Evolutionary conservation across 768 basidiomycete genomes (phyloP).

Genomic region (Mycena albidolilacea): DNA sequence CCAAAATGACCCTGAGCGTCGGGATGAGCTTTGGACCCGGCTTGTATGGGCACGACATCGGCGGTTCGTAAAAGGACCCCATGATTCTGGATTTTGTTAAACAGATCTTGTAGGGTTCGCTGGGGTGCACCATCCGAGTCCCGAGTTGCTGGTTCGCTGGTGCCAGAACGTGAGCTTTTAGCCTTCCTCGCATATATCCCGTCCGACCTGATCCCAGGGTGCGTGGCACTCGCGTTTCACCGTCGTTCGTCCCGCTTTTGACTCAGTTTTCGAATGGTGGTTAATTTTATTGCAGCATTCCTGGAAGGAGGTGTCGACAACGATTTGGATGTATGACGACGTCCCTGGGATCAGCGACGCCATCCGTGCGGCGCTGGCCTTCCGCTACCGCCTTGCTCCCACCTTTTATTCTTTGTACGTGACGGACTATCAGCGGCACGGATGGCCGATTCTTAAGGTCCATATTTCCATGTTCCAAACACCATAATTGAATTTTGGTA

Average conservation of each 20-base stretch:
- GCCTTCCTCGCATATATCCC: background rate
- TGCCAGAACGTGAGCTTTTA: constrained; percentile 36
- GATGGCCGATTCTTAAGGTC: constrained; percentile 40
- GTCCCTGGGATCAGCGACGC: constrained; percentile 36
- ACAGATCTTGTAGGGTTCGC: constrained; percentile 24
- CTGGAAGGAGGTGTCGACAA: constrained; percentile 40
- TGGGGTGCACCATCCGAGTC: constrained; percentile 38
- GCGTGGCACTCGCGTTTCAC: constrained; percentile 42
- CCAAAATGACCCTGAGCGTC: constrained; percentile 41
- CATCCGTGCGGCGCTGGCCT: constrained; percentile 30
- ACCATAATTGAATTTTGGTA: constrained; percentile 10
- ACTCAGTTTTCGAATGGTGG: background rate
- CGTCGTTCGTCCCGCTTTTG: constrained; percentile 28
- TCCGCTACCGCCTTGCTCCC: constrained; percentile 40
- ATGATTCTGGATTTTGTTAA: background rate
- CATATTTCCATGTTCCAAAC: background rate
- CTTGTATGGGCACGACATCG: constrained; percentile 40
- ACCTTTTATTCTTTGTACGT: constrained; percentile 41
- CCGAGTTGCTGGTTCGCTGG: constrained; percentile 39
- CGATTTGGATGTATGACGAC: constrained; percentile 41
- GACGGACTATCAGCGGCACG: constrained; percentile 38
- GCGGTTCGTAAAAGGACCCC: constrained; percentile 16
- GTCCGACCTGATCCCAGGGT: constrained; percentile 26
- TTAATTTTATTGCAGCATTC: constrained; percentile 30
- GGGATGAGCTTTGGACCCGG: constrained; percentile 41